Percentiles rank a stretch among this genome's conserved stretches.
phyloP scores from a whole-genome alignment of 441 rosid genomes.

The Corymbia citriodora region DNA sequence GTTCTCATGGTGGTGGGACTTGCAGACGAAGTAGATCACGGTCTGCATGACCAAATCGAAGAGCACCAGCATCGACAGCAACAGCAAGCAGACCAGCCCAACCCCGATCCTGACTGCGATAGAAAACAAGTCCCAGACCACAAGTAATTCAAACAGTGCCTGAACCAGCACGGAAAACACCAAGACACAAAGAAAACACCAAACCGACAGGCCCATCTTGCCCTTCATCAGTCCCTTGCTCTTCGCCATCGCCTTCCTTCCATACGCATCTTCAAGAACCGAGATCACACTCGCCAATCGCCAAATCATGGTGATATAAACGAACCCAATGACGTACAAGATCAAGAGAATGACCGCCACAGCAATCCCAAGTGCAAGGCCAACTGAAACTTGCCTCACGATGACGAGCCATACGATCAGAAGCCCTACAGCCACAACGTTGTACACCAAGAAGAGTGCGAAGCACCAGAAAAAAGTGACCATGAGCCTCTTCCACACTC shows the following conservation, averaged over 20 bases:
- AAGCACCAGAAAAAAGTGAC: not conserved
- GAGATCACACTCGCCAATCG: not conserved
- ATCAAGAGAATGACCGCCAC: not conserved
- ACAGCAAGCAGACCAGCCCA: not conserved
- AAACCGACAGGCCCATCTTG: not conserved
- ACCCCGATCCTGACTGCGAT: not conserved
- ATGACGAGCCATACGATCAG: not conserved
- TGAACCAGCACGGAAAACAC: not conserved
- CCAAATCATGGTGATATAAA: not conserved
- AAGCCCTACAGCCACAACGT: not conserved
- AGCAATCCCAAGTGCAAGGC: not conserved
- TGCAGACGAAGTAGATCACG: not conserved
- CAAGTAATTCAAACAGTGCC: not conserved
- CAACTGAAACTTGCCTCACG: not conserved
- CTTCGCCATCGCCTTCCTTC: not conserved
- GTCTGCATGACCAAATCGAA: not conserved
- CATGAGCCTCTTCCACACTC: not conserved
- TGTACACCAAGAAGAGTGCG: not conserved
- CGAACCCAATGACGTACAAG: not conserved
- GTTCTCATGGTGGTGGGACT: not conserved
- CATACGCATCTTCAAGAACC: not conserved
- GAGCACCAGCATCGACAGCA: not conserved
- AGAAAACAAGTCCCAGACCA: not conserved
- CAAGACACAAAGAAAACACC: not conserved
- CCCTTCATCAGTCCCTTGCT: not conserved